Evolutionary conservation across 176 grass and related monocot genomes (phyloP).

Genomic region (Dendrocalamus sinicus): DNA sequence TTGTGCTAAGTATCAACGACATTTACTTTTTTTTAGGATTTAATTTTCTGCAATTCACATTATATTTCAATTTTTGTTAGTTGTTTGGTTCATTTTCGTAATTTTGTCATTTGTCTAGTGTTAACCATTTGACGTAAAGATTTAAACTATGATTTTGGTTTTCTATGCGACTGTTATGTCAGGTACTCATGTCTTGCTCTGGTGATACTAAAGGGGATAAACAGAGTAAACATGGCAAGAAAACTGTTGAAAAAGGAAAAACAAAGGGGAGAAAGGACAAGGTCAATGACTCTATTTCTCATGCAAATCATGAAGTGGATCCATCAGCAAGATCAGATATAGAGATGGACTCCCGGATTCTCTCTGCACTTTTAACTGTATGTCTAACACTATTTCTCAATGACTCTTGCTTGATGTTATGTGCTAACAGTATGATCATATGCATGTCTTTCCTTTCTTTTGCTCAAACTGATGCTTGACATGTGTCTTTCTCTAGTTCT

Average conservation of each 20-base stretch:
- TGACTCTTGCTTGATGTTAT: constrained; percentile 20
- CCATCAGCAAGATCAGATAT: constrained; percentile 57
- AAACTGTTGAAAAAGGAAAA: constrained; percentile 56
- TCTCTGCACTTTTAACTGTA: constrained; percentile 92
- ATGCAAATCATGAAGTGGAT: constrained; percentile 53
- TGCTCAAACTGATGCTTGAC: constrained; percentile 18
- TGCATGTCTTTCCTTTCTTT: constrained; percentile 30
- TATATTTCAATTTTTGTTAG: background rate
- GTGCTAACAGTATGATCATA: background rate
- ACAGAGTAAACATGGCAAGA: constrained; percentile 61
- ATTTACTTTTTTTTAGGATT: background rate
- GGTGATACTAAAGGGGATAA: constrained; percentile 53
- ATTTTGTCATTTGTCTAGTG: constrained; percentile 12
- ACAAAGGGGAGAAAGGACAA: constrained; percentile 52
- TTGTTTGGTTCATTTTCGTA: constrained; percentile 13
- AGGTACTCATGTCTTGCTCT: constrained; percentile 82
- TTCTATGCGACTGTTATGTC: constrained; percentile 40
- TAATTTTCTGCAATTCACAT: background rate
- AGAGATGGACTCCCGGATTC: constrained; percentile 92
- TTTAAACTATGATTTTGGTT: background rate
- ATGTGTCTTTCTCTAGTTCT: background rate
- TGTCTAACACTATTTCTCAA: constrained; percentile 22
- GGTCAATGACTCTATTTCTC: constrained; percentile 42
- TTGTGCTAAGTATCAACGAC: background rate
- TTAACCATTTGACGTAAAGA: constrained; percentile 6